phyloP scores from a whole-genome alignment of 1,284 basidiomycete genomes.

The Marasmius tenuissimus region DNA sequence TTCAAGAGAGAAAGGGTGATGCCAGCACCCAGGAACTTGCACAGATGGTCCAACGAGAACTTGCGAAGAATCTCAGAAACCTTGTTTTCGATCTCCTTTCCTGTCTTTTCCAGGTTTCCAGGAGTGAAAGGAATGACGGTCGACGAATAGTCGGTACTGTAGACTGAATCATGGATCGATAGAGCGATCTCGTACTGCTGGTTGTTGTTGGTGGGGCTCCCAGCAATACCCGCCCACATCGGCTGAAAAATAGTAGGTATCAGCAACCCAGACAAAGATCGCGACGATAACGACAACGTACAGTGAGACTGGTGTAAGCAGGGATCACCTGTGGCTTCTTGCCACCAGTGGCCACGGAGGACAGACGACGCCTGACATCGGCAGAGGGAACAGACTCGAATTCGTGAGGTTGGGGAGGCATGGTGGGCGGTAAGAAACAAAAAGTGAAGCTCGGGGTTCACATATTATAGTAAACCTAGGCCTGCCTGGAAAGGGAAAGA shows the following conservation, averaged over 20 bases:
- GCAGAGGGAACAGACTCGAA: conserved; percentile 66
- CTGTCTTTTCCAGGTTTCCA: conserved; percentile 49
- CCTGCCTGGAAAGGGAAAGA: conserved; percentile 17
- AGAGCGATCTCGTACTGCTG: conserved; percentile 67
- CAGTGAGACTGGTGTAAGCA: conserved; percentile 64
- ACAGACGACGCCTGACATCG: conserved; percentile 64
- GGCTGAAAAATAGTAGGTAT: conserved; percentile 46
- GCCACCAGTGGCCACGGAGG: conserved; percentile 48
- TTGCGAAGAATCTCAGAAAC: conserved; percentile 61
- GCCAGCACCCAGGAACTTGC: conserved; percentile 75
- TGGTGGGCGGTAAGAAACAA: conserved; percentile 28
- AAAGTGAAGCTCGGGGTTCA: conserved; percentile 22
- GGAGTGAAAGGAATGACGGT: conserved; percentile 47
- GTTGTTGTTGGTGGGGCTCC: conserved; percentile 55
- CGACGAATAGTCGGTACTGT: conserved; percentile 73
- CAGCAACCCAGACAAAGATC: conserved; percentile 17
- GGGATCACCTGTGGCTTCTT: conserved; percentile 49
- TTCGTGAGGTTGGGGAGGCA: conserved; percentile 40
- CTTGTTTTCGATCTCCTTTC: conserved; percentile 58
- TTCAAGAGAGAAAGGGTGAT: conserved; percentile 42
- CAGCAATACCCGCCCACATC: conserved; percentile 82
- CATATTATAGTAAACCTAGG: conserved; percentile 23
- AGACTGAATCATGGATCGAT: conserved; percentile 79
- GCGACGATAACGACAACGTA: conserved; percentile 33
- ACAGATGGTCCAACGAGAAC: conserved; percentile 72